Conservation (phyloP, 2,329 filamentous ascomycete species). For the Teratosphaeria viscida region DNA sequence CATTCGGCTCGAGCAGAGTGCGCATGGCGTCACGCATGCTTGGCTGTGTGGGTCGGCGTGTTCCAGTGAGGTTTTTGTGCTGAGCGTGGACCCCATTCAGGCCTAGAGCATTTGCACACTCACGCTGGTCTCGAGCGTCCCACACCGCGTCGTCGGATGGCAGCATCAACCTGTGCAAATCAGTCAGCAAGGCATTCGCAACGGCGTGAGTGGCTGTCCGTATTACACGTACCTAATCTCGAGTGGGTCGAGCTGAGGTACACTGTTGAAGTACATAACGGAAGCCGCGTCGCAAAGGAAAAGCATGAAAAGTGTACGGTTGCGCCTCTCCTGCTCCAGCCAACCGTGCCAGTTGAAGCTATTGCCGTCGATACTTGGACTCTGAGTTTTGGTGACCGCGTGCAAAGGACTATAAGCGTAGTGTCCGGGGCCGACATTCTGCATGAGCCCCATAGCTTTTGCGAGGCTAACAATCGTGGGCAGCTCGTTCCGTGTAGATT, state of each 20-base stretch:
- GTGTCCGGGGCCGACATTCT: conserved; percentile 39
- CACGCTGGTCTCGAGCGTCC: conserved; percentile 51
- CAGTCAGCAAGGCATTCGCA: background rate
- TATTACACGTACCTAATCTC: conserved; percentile 41
- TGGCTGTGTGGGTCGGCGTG: conserved; percentile 53
- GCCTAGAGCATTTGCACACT: conserved; percentile 57
- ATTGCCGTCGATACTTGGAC: conserved; percentile 37
- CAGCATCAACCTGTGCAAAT: conserved; percentile 42
- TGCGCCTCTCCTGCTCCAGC: conserved; percentile 61
- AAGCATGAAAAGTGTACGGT: conserved; percentile 54
- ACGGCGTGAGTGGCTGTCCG: background rate
- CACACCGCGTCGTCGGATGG: conserved; percentile 64
- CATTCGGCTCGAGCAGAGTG: conserved; percentile 48
- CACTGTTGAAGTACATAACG: conserved; percentile 61
- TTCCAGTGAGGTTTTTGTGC: conserved; percentile 51
- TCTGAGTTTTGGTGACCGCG: conserved; percentile 40
- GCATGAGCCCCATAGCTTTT: conserved; percentile 47
- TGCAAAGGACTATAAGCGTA: conserved; percentile 51
- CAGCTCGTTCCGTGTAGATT: conserved; percentile 51
- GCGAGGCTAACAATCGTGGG: conserved; percentile 47
- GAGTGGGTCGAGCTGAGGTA: conserved; percentile 51
- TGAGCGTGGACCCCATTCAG: conserved; percentile 49
- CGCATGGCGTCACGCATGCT: conserved; percentile 52
- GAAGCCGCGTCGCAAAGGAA: conserved; percentile 55
- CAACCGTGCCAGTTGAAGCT: conserved; percentile 56